Percentiles rank a stretch among this genome's conserved stretches.
phyloP scores from a whole-genome alignment of 2,329 filamentous ascomycete species.

The Aspergillus neoniger region DNA sequence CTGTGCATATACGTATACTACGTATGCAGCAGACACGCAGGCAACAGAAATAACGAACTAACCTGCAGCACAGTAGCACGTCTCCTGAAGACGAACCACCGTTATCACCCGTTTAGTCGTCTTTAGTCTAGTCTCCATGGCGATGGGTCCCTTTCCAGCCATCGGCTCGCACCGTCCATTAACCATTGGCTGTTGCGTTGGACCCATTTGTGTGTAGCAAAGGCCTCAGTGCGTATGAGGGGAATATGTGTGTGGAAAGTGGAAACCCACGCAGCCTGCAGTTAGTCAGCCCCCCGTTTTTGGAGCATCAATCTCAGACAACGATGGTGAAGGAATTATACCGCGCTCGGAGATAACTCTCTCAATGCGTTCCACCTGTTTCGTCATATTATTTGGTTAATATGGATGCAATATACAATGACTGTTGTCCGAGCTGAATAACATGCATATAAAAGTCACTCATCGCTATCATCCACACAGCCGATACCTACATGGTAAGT shows the following conservation, averaged over 20 bases:
- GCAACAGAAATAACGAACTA: not conserved
- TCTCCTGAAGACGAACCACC: constrained; percentile 12
- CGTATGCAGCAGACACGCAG: not conserved
- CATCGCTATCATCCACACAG: too few relatives aligned
- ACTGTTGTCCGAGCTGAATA: too few relatives aligned
- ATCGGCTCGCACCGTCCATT: constrained; percentile 17
- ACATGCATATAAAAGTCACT: too few relatives aligned
- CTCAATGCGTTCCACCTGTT: constrained; percentile 4
- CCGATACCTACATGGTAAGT: too few relatives aligned
- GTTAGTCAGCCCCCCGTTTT: constrained; percentile 5
- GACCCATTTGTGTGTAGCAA: constrained; percentile 10
- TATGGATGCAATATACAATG: not conserved
- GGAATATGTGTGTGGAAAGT: not conserved
- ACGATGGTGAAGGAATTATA: not conserved
- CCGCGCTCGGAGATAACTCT: constrained; percentile 4
- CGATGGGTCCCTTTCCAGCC: constrained; percentile 17
- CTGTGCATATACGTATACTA: not conserved
- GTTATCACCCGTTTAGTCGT: not conserved
- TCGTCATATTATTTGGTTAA: not conserved
- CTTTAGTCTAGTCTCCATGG: constrained; percentile 3
- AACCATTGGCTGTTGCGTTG: constrained; percentile 17
- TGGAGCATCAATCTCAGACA: constrained; percentile 10
- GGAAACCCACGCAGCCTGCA: not conserved
- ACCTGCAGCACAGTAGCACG: not conserved
- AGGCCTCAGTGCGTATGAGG: not conserved